Base-by-base conservation (phyloP, 371 early-diverging fungal species). In the Batkoa obscura region DNA sequence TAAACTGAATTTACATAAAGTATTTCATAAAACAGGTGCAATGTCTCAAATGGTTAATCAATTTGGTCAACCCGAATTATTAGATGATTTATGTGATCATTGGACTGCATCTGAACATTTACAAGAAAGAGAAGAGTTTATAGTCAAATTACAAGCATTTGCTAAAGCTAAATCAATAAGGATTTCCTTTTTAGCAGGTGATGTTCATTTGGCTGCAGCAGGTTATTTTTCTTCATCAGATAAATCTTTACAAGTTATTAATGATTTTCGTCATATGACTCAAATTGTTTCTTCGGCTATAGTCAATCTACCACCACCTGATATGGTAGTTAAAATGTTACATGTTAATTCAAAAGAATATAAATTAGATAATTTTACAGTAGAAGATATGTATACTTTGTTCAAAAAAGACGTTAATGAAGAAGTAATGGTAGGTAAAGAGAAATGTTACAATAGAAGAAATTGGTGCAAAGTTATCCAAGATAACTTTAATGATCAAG, bases 171-270 rank as follows among this genome's bases (percentile, higher is more conserved):
- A 68, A 47, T 68, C 71, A 38, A 66, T 84, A 35, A 76, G 91
- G n/a, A 80, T 87, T n/a, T 80, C 82, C 0, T 82, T 89, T 61
- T 63, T 89, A 9, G 78, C 79, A 2, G 91, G 89, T 38, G 91
- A 90, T 63, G 90, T 89, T 45, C 92, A 91, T 61, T 85, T 84
- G 59, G 74, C 79, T 51, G 88, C 81, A 9, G 73, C 79, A 17
- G 85, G 86, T 0, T 68, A 73, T 33, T 71, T 83, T 60, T 36
- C 41, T 35, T 36, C 37, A 3, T 33, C 33, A 3, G 71, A 78
- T 31, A 72, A 72, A 52, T 69, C 74, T 47, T 66, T 71, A 42
- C 65, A 68, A 0, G 67, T 72, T 49, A 75, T 73, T 59, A 69
- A 70, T 13, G 86, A 86, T 61, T 76, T 72, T 23, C 74, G 74